Percentiles rank a stretch among this genome's conserved stretches.
Conservation (phyloP, 1,139 yeast genomes). For the Meyerozyma elateridarum region DNA sequence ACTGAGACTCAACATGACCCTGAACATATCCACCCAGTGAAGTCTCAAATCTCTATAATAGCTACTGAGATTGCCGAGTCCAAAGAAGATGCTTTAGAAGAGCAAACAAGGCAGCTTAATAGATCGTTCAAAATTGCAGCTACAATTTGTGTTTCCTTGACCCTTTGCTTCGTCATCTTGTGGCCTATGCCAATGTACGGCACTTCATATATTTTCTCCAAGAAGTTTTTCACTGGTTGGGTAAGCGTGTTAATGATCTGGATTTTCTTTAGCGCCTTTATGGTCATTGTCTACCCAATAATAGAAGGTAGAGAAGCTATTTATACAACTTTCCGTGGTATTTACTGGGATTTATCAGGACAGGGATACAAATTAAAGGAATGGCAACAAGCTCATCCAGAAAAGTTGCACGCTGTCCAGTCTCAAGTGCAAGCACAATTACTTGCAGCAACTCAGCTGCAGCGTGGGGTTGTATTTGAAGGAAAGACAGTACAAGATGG, state of each 20-base stretch:
- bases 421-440: slow-evolving; percentile 49
- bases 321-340: slow-evolving; percentile 60
- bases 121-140: slow-evolving; percentile 55
- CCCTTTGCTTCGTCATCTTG: slow-evolving; percentile 56
- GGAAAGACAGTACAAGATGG: slow-evolving; percentile 25
- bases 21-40: slow-evolving; percentile 34
- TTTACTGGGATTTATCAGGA: slow-evolving; percentile 80
- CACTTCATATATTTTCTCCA: slow-evolving; percentile 62
- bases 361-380: slow-evolving; percentile 63
- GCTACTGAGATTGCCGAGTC: slow-evolving; percentile 41
- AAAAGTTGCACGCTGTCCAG: slow-evolving; percentile 61
- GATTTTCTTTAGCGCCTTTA: slow-evolving; percentile 54
- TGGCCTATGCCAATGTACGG: slow-evolving; percentile 96
- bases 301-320: slow-evolving; percentile 68
- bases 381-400: slow-evolving; percentile 72
- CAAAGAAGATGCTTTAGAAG: slow-evolving; percentile 32
- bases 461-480: slow-evolving; percentile 19
- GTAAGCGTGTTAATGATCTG: slow-evolving; percentile 68
- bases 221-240: slow-evolving; percentile 79
- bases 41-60: slow-evolving; percentile 32
- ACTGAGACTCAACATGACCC: slow-evolving; percentile 26
- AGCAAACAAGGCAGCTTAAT: slow-evolving; percentile 41
- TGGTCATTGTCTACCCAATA: slow-evolving; percentile 58
- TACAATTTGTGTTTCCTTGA: slow-evolving; percentile 49
- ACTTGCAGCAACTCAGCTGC: slow-evolving; percentile 16